A percentile compares a stretch with the other conserved stretches of the same genome.
Conservation (phyloP, 805 yeast genomes). For the Sugiyamaella americana region DNA sequence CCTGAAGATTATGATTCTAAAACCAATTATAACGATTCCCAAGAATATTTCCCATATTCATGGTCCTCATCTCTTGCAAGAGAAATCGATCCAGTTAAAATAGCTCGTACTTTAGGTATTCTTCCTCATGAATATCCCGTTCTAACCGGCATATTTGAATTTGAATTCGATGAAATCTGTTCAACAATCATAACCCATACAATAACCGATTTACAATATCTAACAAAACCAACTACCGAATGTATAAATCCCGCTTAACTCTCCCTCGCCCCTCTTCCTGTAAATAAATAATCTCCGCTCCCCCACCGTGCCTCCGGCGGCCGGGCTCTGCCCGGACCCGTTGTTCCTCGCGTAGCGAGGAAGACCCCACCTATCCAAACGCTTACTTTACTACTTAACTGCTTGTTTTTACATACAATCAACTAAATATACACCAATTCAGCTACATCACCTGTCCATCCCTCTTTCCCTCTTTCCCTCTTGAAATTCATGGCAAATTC, state of each 20-base stretch:
- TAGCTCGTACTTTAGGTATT: conserved; percentile 25
- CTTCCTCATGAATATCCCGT: conserved; percentile 33
- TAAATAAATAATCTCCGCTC: background rate
- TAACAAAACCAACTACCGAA: conserved; percentile 22
- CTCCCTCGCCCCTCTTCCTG: background rate
- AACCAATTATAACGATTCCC: background rate
- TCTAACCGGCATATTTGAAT: conserved; percentile 33
- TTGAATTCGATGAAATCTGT: conserved; percentile 27
- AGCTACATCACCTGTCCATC: no score
- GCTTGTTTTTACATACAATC: no score
- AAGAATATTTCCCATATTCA: conserved; percentile 6
- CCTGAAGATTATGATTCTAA: conserved; percentile 6
- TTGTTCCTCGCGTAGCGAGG: background rate
- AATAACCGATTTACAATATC: conserved; percentile 31
- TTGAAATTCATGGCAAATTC: no score
- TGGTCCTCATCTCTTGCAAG: conserved; percentile 10
- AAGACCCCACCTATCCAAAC: no score
- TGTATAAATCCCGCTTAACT: background rate
- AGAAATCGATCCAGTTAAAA: conserved; percentile 7
- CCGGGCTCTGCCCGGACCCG: background rate
- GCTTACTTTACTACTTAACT: no score
- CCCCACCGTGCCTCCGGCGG: background rate
- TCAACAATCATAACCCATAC: conserved; percentile 25
- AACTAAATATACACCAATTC: no score
- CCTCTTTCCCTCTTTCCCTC: no score